Evolutionary conservation across 768 basidiomycete species (phyloP).

Genomic region (Fomitopsis serialis): DNA sequence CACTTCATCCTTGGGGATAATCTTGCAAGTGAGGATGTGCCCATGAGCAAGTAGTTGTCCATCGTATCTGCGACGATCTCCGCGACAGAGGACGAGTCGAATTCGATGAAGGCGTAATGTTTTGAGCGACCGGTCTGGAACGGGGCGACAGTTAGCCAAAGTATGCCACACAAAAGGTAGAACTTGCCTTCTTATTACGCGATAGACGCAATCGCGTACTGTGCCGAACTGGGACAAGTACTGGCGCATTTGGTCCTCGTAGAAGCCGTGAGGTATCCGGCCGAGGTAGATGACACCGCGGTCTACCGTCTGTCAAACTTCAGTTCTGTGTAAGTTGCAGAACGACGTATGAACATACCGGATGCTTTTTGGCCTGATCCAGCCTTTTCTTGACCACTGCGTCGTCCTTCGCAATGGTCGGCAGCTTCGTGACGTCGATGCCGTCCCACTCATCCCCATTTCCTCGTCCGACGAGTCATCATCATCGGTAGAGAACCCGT

Average conservation of each 20-base stretch:
- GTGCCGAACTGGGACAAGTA: slow-evolving; percentile 96
- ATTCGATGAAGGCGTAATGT: slow-evolving; percentile 96
- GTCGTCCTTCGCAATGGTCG: slow-evolving; percentile 87
- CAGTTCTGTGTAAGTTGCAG: neutral
- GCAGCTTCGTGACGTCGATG: slow-evolving; percentile 69
- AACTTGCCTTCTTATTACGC: slow-evolving; percentile 81
- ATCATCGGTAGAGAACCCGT: slow-evolving; percentile 73
- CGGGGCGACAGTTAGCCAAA: neutral
- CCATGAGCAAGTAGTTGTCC: slow-evolving; percentile 96
- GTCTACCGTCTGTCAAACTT: slow-evolving; percentile 44
- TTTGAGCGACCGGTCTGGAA: slow-evolving; percentile 91
- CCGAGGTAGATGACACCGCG: slow-evolving; percentile 86
- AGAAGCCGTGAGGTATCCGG: slow-evolving; percentile 94
- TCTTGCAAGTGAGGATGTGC: slow-evolving; percentile 90
- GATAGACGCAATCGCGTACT: slow-evolving; percentile 83
- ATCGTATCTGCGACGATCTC: slow-evolving; percentile 97
- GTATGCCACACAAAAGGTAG: neutral
- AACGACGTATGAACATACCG: slow-evolving; percentile 42
- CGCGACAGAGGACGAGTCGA: slow-evolving; percentile 83
- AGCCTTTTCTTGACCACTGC: slow-evolving; percentile 59
- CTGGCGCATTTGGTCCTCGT: slow-evolving; percentile 86
- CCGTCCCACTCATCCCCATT: slow-evolving; percentile 45
- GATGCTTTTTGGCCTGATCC: slow-evolving; percentile 51
- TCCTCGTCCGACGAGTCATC: slow-evolving; percentile 77
- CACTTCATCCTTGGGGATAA: slow-evolving; percentile 84